Conservation (phyloP, 176 grass and related monocot genomes). For the Puya raimondii region DNA sequence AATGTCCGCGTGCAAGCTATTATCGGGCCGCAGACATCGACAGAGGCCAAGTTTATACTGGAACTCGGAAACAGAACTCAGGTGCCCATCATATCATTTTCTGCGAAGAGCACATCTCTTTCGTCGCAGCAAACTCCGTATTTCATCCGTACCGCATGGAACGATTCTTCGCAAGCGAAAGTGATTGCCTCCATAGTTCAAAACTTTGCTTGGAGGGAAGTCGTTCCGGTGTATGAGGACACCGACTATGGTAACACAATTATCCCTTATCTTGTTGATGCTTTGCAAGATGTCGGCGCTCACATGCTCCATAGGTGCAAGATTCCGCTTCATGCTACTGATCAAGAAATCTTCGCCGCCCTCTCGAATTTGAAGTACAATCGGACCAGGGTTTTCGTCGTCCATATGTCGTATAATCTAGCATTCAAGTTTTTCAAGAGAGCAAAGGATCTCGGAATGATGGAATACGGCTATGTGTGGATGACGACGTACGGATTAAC, state of each 20-base stretch:
- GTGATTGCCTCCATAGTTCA: conserved; percentile 51
- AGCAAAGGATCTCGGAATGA: conserved; percentile 51
- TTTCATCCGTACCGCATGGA: conserved; percentile 63
- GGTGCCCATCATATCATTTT: conserved; percentile 68
- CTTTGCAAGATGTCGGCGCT: conserved; percentile 32
- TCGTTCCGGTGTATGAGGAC: conserved; percentile 45
- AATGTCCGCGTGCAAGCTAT: conserved; percentile 68
- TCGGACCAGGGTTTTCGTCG: conserved; percentile 60
- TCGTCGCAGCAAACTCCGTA: conserved; percentile 40
- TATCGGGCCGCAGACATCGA: conserved; percentile 55
- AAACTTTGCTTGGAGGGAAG: conserved; percentile 51
- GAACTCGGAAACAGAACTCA: conserved; percentile 57
- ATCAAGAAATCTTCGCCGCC: conserved; percentile 20
- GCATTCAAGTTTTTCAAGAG: conserved; percentile 40
- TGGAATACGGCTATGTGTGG: conserved; percentile 50
- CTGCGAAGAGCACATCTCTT: conserved; percentile 22
- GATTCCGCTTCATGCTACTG: conserved; percentile 25
- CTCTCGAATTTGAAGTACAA: conserved; percentile 27
- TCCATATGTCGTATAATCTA: conserved; percentile 49
- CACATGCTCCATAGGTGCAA: conserved; percentile 34
- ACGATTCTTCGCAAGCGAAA: conserved; percentile 45
- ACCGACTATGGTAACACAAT: conserved; percentile 32
- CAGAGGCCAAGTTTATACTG: conserved; percentile 48
- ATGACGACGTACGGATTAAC: conserved; percentile 64
- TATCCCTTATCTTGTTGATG: conserved; percentile 50